Conservation (phyloP, 192 early-diverging fungal genomes). For the Backusella liffmaniae region DNA sequence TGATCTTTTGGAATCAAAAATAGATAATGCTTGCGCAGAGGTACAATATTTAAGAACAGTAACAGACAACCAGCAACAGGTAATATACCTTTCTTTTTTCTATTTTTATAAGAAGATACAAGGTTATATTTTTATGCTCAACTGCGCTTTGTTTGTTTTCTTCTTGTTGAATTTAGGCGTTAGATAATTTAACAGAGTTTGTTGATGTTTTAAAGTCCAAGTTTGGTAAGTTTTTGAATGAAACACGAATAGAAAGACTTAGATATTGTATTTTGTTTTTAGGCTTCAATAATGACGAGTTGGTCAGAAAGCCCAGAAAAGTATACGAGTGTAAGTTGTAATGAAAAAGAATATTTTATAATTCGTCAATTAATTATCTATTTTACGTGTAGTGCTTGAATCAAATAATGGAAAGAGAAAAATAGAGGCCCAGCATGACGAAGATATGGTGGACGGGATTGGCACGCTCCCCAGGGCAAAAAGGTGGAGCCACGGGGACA, state of each 20-base stretch:
- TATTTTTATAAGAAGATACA: not conserved
- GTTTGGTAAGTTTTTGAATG: not conserved
- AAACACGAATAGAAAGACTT: not conserved
- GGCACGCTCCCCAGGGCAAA: not conserved
- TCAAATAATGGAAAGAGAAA: not conserved
- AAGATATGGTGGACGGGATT: not conserved
- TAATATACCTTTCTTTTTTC: not conserved
- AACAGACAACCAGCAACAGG: not conserved
- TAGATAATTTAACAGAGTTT: not conserved
- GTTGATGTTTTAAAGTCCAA: conserved; percentile 7
- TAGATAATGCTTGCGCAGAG: not conserved
- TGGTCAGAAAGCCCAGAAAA: not conserved
- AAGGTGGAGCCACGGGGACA: not conserved
- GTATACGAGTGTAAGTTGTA: not conserved
- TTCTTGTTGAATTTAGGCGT: not conserved
- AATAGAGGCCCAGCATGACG: not conserved
- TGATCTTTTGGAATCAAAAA: not conserved
- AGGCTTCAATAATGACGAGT: not conserved
- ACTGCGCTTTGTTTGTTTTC: not conserved
- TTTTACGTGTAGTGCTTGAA: not conserved
- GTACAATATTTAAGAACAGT: conserved; percentile 7
- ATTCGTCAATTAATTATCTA: not conserved
- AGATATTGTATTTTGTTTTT: not conserved
- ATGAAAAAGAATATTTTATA: not conserved
- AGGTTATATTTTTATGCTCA: not conserved